A percentile compares a stretch with the other conserved stretches of the same genome.
phyloP scores from a whole-genome alignment of 164 flowering plant species.

The grape (Vitis vinifera) region DNA sequence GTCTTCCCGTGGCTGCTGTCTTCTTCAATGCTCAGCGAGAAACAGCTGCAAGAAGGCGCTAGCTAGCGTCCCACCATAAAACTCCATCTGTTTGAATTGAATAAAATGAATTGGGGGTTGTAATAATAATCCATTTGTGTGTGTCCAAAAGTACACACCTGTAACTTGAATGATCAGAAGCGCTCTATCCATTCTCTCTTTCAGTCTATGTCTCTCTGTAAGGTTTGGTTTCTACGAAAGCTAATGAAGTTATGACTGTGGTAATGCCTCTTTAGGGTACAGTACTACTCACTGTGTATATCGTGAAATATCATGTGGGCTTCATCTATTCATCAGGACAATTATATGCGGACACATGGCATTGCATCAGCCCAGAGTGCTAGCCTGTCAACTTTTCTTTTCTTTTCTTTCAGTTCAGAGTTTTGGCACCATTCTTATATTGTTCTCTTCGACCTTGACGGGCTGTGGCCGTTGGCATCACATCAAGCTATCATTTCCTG shows the following conservation, averaged over 20 bases:
- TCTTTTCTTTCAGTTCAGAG: not conserved
- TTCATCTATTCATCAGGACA: not conserved
- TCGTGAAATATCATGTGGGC: not conserved
- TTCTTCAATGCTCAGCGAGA: slow-evolving; percentile 86
- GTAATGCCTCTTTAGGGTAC: too few species aligned
- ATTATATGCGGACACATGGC: not conserved
- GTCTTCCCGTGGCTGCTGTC: slow-evolving; percentile 80
- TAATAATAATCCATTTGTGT: not conserved
- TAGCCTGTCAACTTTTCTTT: not conserved
- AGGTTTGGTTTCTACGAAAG: not conserved
- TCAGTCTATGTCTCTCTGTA: not conserved
- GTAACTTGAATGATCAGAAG: not conserved
- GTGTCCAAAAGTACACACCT: not conserved
- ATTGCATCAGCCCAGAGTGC: not conserved
- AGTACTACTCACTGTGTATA: too few species aligned
- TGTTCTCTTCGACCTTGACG: too few species aligned
- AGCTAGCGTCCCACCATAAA: not conserved
- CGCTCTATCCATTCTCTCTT: not conserved
- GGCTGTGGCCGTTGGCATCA: not conserved
- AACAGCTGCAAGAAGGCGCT: slow-evolving; percentile 84
- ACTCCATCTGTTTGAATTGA: too few species aligned
- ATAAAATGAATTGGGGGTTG: not conserved
- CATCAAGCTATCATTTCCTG: not conserved
- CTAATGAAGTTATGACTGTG: not conserved
- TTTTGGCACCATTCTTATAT: not conserved